phyloP scores from a whole-genome alignment of 345 rosid species.

The Syzygium aqueum region DNA sequence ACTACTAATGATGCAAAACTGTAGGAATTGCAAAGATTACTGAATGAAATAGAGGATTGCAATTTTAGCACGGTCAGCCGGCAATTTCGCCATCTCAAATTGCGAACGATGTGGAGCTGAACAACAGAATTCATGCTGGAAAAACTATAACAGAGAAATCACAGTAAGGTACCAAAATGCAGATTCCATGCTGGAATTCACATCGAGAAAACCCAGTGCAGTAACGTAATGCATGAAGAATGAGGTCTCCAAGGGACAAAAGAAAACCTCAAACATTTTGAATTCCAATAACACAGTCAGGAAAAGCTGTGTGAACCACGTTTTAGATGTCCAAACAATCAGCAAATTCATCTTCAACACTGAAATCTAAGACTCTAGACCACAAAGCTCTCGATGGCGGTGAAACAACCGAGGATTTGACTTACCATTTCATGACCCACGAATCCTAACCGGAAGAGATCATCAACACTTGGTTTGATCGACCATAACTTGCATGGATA shows the following conservation, averaged over 20 bases:
- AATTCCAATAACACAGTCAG: fast-evolving
- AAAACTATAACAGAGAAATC: not conserved
- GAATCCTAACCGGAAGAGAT: not conserved
- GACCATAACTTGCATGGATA: not conserved
- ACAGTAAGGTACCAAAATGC: not conserved
- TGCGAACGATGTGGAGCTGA: not conserved
- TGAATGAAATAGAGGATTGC: not conserved
- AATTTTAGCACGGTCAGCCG: not conserved
- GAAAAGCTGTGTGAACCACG: fast-evolving
- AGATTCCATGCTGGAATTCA: fast-evolving
- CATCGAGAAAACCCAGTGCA: not conserved
- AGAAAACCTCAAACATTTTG: not conserved
- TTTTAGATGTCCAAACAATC: not conserved
- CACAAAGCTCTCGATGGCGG: fast-evolving
- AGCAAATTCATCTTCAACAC: not conserved
- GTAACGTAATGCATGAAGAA: not conserved
- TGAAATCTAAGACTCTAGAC: not conserved
- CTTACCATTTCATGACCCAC: not conserved
- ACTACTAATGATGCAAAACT: too few species aligned
- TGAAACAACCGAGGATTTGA: not conserved
- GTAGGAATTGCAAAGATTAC: not conserved
- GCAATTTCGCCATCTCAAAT: not conserved
- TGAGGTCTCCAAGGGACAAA: not conserved
- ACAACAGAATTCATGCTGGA: not conserved
- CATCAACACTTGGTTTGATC: not conserved